These are phyloP conservation scores for Tetracladium maxilliforme DNA, from an alignment of 2,329 filamentous ascomycete species.

Conservation along the genomic window DNA sequence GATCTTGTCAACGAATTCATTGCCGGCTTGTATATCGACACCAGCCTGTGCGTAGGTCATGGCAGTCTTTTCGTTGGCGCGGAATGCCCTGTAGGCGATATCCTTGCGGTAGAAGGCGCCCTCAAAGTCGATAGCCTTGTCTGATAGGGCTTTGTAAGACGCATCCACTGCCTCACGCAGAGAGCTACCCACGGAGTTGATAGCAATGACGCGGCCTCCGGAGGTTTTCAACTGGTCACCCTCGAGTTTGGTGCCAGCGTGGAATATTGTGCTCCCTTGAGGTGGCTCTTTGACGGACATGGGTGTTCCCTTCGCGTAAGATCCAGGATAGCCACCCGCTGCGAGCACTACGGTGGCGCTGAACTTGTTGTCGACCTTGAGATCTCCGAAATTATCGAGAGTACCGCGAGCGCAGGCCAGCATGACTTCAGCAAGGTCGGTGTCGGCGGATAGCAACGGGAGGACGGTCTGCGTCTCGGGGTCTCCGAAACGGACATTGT, in stretches of 20 bases:
- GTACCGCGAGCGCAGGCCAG: slow-evolving; percentile 66
- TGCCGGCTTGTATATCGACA: slow-evolving; percentile 88
- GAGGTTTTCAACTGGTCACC: slow-evolving; percentile 55
- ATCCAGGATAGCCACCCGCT: slow-evolving; percentile 77
- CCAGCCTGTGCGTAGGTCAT: slow-evolving; percentile 90
- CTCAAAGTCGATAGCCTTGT: slow-evolving; percentile 64
- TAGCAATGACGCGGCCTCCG: slow-evolving; percentile 89
- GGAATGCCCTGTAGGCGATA: slow-evolving; percentile 68
- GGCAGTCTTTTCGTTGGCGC: slow-evolving; percentile 23
- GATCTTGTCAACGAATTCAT: slow-evolving; percentile 83
- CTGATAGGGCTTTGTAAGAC: slow-evolving; percentile 84
- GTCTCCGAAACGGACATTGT: slow-evolving; percentile 87
- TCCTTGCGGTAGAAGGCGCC: slow-evolving; percentile 88
- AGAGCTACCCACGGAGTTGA: no score
- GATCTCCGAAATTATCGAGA: slow-evolving; percentile 51
- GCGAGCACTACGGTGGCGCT: slow-evolving; percentile 91
- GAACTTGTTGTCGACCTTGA: slow-evolving; percentile 55
- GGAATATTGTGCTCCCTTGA: slow-evolving; percentile 57
- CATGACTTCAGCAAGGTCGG: slow-evolving; percentile 81
- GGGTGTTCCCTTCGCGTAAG: slow-evolving; percentile 64
- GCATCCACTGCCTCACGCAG: slow-evolving; percentile 72
- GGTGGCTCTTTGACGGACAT: slow-evolving; percentile 33
- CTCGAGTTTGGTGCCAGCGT: slow-evolving; percentile 68
- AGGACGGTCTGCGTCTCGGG: slow-evolving; percentile 83
- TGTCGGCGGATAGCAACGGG: slow-evolving; percentile 60